A percentile compares a stretch with the other conserved stretches of the same genome.
phyloP scores from a whole-genome alignment of 129 eudicot species.

The Logfia minima region DNA sequence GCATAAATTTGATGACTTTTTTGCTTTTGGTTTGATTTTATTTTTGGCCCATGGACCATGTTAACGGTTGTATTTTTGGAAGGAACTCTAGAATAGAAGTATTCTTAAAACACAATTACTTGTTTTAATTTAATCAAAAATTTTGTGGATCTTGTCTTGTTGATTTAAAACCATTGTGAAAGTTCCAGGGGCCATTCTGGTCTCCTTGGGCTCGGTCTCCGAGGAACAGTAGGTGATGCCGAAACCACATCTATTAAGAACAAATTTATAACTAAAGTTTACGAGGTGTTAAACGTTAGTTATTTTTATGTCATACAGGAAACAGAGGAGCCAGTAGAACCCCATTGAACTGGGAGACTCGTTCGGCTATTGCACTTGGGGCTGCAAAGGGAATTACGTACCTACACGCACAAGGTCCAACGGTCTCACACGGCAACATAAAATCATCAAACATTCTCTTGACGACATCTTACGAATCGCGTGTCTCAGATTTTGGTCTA shows the following conservation, averaged over 20 bases:
- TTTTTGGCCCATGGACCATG: not conserved
- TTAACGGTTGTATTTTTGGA: not conserved
- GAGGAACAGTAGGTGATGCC: too few species aligned
- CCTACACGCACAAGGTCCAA: slow-evolving; percentile 69
- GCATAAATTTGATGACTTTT: not conserved
- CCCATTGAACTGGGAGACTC: slow-evolving; percentile 80
- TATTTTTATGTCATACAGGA: slow-evolving; percentile 39
- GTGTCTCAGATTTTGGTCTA: slow-evolving; percentile 87
- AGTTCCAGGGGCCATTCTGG: not conserved
- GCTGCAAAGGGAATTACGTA: slow-evolving; percentile 76
- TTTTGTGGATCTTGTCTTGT: too few species aligned
- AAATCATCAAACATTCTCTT: slow-evolving; percentile 84
- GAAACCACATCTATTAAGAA: too few species aligned
- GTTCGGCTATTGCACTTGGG: slow-evolving; percentile 72
- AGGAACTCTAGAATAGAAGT: not conserved
- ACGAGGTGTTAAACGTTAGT: too few species aligned
- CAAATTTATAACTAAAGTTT: not conserved
- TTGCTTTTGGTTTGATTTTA: not conserved
- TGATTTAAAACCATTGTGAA: not conserved
- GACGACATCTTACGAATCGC: slow-evolving; percentile 70
- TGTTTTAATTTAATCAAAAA: too few species aligned
- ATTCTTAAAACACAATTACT: too few species aligned
- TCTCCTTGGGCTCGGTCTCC: too few species aligned
- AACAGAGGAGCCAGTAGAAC: slow-evolving; percentile 83
- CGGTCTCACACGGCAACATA: slow-evolving; percentile 79